Evolutionary conservation across 768 basidiomycete genomes (phyloP).

Genomic region (Daedaleopsis nitida): DNA sequence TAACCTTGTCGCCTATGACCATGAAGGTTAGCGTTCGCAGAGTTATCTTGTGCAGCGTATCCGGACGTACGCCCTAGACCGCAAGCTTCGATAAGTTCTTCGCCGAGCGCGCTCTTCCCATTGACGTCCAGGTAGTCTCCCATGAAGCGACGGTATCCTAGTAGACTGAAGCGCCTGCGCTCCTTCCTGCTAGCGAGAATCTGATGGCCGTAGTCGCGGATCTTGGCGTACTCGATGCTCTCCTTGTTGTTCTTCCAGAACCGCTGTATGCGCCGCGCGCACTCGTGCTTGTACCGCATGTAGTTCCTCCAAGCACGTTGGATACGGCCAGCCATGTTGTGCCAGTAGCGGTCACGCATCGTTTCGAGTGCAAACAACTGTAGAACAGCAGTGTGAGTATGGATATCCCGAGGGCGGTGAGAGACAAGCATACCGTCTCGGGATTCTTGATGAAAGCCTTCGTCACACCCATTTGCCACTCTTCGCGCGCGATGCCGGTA

Average conservation of each 20-base stretch:
- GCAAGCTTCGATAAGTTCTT: slow-evolving; percentile 71
- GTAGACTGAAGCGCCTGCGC: slow-evolving; percentile 86
- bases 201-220: slow-evolving; percentile 94
- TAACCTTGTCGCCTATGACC: slow-evolving; percentile 69
- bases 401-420: neutral
- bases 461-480: slow-evolving; percentile 99
- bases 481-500: slow-evolving; percentile 93
- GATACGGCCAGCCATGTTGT: slow-evolving; percentile 97
- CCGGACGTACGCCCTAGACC: slow-evolving; percentile 64
- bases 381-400: neutral
- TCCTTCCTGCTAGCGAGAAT: slow-evolving; percentile 91
- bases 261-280: slow-evolving; percentile 90
- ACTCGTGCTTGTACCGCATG: slow-evolving; percentile 93
- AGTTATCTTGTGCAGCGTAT: neutral
- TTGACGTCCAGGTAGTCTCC: slow-evolving; percentile 96
- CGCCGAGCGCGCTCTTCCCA: slow-evolving; percentile 75
- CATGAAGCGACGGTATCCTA: slow-evolving; percentile 92
- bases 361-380: slow-evolving; percentile 97
- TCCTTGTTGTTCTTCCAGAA: slow-evolving; percentile 99
- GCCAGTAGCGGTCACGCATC: slow-evolving; percentile 99
- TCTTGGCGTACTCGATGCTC: slow-evolving; percentile 81
- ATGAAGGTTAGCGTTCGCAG: neutral
- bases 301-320: slow-evolving; percentile 97
- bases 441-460: slow-evolving; percentile 99
- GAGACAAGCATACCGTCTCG: slow-evolving; percentile 66